These are phyloP conservation scores for Rubia tinctorum DNA, from an alignment of 305 asterid genomes.

Conservation along the genomic window DNA sequence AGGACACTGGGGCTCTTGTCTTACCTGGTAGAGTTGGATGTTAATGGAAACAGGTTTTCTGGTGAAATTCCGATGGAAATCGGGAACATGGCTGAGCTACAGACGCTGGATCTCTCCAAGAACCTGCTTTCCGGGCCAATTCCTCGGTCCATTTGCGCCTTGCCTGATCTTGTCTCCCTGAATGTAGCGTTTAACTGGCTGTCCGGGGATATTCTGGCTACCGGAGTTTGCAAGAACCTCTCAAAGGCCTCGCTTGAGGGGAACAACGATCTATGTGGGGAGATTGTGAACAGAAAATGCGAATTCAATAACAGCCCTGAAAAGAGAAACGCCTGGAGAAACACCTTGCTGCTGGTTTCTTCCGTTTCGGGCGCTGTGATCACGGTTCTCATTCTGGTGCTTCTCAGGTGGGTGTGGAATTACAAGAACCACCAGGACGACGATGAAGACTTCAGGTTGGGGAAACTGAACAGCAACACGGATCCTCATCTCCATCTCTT, in stretches of 20 bases:
- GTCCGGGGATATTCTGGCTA: slow-evolving; percentile 58
- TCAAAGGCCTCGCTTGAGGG: slow-evolving; percentile 60
- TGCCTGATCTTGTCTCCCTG: slow-evolving; percentile 38
- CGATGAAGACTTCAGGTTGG: too few species aligned
- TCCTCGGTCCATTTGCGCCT: slow-evolving; percentile 55
- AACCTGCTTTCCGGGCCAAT: slow-evolving; percentile 57
- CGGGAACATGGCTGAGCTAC: slow-evolving; percentile 65
- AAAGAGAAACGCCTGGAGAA: slow-evolving; percentile 41
- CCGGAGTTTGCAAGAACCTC: slow-evolving; percentile 64
- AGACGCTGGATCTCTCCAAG: slow-evolving; percentile 65
- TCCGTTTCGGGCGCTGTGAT: slow-evolving; percentile 38
- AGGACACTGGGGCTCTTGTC: slow-evolving; percentile 59
- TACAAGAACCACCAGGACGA: slow-evolving; percentile 42
- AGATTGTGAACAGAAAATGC: too few species aligned
- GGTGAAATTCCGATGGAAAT: slow-evolving; percentile 59
- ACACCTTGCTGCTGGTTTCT: slow-evolving; percentile 46
- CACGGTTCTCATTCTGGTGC: slow-evolving; percentile 32
- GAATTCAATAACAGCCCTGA: too few species aligned
- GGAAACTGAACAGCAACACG: too few species aligned
- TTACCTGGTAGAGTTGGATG: slow-evolving; percentile 58
- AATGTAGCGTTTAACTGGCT: slow-evolving; percentile 52
- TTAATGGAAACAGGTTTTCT: slow-evolving; percentile 57
- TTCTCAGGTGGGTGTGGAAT: slow-evolving; percentile 41
- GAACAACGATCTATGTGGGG: slow-evolving; percentile 72
- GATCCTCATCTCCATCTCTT: slow-evolving; percentile 64